phyloP scores from a whole-genome alignment of 805 yeast species.

The Candida maltosa region DNA sequence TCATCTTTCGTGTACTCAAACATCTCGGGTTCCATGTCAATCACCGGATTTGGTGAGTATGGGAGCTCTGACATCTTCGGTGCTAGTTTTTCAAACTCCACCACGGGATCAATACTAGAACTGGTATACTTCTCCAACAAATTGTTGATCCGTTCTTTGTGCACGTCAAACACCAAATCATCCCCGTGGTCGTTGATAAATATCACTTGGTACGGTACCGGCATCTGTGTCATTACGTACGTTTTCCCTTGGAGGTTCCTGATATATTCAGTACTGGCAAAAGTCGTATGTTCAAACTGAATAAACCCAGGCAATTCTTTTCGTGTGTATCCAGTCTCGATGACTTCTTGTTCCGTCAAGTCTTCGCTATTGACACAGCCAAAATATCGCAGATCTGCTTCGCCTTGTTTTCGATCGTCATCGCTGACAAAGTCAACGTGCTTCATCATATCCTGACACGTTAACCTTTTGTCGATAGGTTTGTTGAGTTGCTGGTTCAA shows the following conservation, averaged over 20 bases:
- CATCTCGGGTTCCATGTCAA: background rate
- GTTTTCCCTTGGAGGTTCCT: constrained; percentile 37
- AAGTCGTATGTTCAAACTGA: constrained; percentile 17
- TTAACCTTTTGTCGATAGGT: constrained; percentile 13
- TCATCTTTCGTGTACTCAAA: constrained; percentile 3
- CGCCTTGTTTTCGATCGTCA: constrained; percentile 8
- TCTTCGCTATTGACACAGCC: constrained; percentile 16
- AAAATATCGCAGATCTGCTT: constrained; percentile 15
- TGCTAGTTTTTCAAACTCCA: constrained; percentile 22
- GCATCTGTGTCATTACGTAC: constrained; percentile 29
- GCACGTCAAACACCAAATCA: constrained; percentile 23
- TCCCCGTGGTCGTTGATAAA: constrained; percentile 25
- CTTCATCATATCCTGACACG: constrained; percentile 16
- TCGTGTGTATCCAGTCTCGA: constrained; percentile 19
- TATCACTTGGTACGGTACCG: constrained; percentile 30
- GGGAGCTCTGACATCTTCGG: background rate
- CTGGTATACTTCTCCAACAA: constrained; percentile 8
- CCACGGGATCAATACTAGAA: constrained; percentile 25
- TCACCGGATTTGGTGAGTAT: constrained; percentile 1
- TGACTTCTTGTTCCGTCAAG: constrained; percentile 16
- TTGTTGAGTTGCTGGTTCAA: constrained; percentile 25
- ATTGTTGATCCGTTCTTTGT: constrained; percentile 6
- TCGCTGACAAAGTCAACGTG: background rate
- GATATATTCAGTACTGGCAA: constrained; percentile 25
- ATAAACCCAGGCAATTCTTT: constrained; percentile 38